Evolutionary conservation across 2,329 filamentous ascomycete genomes (phyloP), one percentile per base, ranked within the genome.

Genomic region (Diaporthe vexans): DNA sequence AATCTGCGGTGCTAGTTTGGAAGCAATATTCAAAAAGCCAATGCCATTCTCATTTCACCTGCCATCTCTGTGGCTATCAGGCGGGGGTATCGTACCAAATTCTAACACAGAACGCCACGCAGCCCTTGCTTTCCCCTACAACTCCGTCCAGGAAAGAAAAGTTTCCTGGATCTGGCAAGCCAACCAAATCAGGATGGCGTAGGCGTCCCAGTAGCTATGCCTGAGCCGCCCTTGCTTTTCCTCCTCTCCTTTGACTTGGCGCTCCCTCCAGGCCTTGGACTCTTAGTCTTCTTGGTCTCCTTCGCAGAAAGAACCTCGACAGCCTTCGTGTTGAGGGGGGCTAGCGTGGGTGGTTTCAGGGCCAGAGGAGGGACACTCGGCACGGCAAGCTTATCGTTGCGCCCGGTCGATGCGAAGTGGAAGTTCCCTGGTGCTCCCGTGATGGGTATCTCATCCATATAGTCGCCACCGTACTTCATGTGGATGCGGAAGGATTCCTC

Each of bases 391-490:
- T 83, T 84, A 71, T 84, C 81, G 78, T 89, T 89, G 71, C 90
- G 86, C 1, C 91, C 91, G 0, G 90, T 92, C 10, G 89, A 91
- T 11, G 88, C 88, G 15, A 92, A 86, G 77, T 92, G 90, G 81
- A 93, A 93, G 71, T 91, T 90, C 67, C 91, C 91, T 0, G 91
- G 91, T 40, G 88, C 87, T 65, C 91, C 91, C 0, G 90, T 92
- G 78, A 93, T 92, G 56, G 91, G 90, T 77, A 92, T 93, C 81
- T 92, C 90, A 81, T 93, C 90, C 82, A 93, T 89, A 79, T 91
- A 93, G 76, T 93, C 91, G 65, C 90, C 88, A 51, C 90, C 91
- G 77, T 89, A 90, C 76, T 86, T 87, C 81, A 90, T 84, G 77
- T 91, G 89, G 54, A 90, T 85, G 77, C 85, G 82, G 76, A 91